Conservation (phyloP, 768 basidiomycete species). For the Lactarius akahatsu region DNA sequence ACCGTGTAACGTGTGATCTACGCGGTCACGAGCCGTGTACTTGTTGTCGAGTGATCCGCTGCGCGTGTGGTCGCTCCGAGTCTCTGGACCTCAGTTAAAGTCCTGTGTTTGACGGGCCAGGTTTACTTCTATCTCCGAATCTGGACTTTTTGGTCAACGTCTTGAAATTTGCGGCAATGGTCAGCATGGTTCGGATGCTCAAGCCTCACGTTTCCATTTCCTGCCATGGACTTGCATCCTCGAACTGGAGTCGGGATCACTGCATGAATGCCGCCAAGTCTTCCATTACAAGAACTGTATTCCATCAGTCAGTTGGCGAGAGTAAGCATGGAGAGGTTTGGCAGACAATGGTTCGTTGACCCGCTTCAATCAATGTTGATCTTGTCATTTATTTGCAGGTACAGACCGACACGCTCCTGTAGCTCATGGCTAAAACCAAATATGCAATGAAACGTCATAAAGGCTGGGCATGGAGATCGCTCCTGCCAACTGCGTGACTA, state of each 20-base stretch:
- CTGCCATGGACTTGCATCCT: not conserved
- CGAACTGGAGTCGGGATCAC: not conserved
- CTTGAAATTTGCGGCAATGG: not conserved
- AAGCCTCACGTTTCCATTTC: not conserved
- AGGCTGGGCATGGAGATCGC: no score
- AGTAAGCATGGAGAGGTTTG: not conserved
- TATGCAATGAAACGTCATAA: no score
- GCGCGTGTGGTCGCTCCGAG: no score
- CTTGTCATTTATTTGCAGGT: not conserved
- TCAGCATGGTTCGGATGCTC: not conserved
- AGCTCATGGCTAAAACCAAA: not conserved
- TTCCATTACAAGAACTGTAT: not conserved
- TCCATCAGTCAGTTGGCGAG: not conserved
- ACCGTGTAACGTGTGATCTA: no score
- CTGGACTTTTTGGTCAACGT: not conserved
- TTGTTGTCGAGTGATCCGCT: no score
- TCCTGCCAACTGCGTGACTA: no score
- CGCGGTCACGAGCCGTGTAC: no score
- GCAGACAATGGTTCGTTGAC: not conserved
- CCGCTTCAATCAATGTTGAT: not conserved
- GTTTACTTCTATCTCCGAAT: not conserved
- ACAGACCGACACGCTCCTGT: not conserved
- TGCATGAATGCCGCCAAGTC: not conserved
- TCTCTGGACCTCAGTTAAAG: no score
- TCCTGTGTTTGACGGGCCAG: not conserved